Base-by-base conservation (phyloP, 306 rosid species). In the Cajanus cajan region DNA sequence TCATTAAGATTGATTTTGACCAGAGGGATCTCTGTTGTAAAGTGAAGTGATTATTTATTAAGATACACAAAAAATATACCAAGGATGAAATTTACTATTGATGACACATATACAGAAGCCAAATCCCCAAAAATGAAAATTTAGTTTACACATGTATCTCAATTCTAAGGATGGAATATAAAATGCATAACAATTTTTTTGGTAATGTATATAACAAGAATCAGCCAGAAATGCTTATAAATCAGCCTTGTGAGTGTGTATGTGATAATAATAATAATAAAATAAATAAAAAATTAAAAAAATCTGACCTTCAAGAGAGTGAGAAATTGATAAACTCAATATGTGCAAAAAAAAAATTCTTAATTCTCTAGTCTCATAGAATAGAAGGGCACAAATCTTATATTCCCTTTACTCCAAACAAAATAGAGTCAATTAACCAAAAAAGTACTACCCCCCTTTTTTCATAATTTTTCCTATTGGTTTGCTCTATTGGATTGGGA, bases 1-100 rank as follows among this genome's bases (percentile, higher is more conserved):
- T 39, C 47, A 62, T 51, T 70, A 78, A 43, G 77, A 76, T 61
- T 51, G 34, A 77, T 52, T 43, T 76, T 67, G 69, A 77, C 69
- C 19, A 68, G 64, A 68, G 15, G 44, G 31, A 77, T 68, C 33
- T 64, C 13, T 80, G 57, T 80, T 66, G 51, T 64, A 76, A 72
- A 48, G 74, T 66, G 36, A 74, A 61, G 39, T 15, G 82, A 50
- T 22, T 22, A 71, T 48, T 39, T 73, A 39, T 65, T 45, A 7
- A 70, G 62, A 58, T 36, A 59, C n/a, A 5, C 34, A 74, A 61
- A 68, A 54, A 67, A 40, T 11, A 41, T 16, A 71, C 36, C 44
- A 28, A 77, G 45, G 50, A 76, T 36, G 68, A 59, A 57, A 33
- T 41, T 63, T 31, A 33, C 13, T 57, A 33, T 33, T 39, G 33